Conservation (phyloP, 495 filamentous ascomycete genomes). For the Aeminium ludgeri region DNA sequence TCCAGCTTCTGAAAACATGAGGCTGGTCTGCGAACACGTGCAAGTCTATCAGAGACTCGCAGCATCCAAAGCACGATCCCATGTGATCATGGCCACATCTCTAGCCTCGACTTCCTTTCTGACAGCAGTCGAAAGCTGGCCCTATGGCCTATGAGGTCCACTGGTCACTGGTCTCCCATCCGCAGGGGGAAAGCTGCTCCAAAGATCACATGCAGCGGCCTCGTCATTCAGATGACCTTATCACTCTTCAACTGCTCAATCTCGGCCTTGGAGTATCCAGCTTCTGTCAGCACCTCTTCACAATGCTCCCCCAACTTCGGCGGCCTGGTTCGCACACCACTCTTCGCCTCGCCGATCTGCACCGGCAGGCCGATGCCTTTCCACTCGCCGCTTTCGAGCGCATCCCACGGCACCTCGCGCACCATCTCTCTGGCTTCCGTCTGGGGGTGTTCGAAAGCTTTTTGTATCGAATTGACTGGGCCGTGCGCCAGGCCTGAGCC, state of each 20-base stretch:
- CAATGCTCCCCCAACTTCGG: conserved; percentile 24
- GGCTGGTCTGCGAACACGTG: no score
- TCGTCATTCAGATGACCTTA: background rate
- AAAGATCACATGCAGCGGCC: no score
- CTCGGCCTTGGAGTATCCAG: conserved; percentile 16
- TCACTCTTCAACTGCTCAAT: conserved; percentile 12
- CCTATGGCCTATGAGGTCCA: no score
- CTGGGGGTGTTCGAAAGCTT: conserved; percentile 23
- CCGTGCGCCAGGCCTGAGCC: conserved; percentile 23
- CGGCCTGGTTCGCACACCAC: conserved; percentile 16
- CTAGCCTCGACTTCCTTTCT: no score
- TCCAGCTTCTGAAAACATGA: no score
- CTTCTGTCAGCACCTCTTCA: conserved; percentile 19
- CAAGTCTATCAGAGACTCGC: no score
- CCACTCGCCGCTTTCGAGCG: conserved; percentile 16
- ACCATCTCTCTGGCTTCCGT: conserved; percentile 22
- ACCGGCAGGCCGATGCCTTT: conserved; percentile 22
- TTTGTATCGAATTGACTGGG: conserved; percentile 23
- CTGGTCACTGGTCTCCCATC: no score
- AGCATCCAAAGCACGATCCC: no score
- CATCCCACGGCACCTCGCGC: conserved; percentile 14
- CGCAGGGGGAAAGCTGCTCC: no score
- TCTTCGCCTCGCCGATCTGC: conserved; percentile 21
- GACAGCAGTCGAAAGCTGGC: no score
- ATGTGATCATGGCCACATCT: no score